Evolutionary conservation across 352 stramenopile genomes (phyloP), one percentile per base, ranked within the genome.

Genomic region (Phytopythium delawarense): DNA sequence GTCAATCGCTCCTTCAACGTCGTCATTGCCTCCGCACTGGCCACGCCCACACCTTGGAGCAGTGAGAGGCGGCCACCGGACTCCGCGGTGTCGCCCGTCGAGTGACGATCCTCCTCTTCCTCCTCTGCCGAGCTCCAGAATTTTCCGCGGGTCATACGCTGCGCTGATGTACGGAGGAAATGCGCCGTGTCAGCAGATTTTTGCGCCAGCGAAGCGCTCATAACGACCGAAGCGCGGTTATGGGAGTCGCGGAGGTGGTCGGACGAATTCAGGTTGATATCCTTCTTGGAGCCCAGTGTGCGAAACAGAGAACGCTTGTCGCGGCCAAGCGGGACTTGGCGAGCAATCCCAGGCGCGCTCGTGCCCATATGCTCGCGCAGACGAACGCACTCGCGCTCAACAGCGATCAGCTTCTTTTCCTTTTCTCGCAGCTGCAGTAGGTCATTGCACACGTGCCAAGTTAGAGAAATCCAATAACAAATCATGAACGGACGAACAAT

Each of bases 271-370:
- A 63, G 55, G 42, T 78, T 76, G 59, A 60, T 65, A 13, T 89
- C 70, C 59, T 92, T 94, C 69, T 92, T 93, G 15, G 84, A 92
- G 12, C 84, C 87, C 16, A 94, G 58, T 30, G 74, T 84, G 42
- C 84, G 77, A 58, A 92, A 91, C 15, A 88, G 61, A 7, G 81
- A 88, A n/a, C 77, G 65, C 39, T 63, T 75, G 13, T 88, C 74
- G 35, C 83, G 81, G 21, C 64, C 68, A 32, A 75, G 57, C 0
- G 69, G 78, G 52, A 70, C 80, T 21, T 76, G 73, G 34, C 58
- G 78, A 40, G 71, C 71, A 4, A 74, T 23, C 64, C 58, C 57
- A 46, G 56, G 46, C 32, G 64, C 52, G 48, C 66, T 75, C 8
- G 66, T 73, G 11, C 70, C 72, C 39, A 83, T 66, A 55, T 81